Evolutionary conservation across 129 eudicot genomes (phyloP), one percentile per base, ranked within the genome.

Genomic region (Silybum marianum): DNA sequence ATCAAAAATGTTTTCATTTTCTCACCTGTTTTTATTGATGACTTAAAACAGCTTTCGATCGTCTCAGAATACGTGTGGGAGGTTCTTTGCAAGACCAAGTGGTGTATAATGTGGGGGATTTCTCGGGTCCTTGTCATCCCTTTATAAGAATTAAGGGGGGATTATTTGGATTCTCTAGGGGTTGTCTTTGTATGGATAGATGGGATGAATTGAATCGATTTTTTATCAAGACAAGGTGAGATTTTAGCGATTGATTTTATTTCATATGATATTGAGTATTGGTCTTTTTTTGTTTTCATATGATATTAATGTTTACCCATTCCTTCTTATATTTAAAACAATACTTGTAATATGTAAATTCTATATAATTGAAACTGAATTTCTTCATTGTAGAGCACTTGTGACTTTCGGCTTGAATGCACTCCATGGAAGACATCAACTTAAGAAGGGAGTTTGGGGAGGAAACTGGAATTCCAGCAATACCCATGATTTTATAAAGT

Each of bases 31-130:
- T 54, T 74, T 28, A 14, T 62, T 75, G 7, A 72, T 60, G 80
- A 69, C 11, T 62, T 68, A 58, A 28, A 78, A 82, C 86, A 93
- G 99, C 98, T 62, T 93, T 96, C 40, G 86, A 80, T 58, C 85
- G 46, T 80, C 81, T 93, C 78, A 89, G 98, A 81, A 72, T 95
- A 81, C 86, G 99, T 70, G 80, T 92, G 1, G 99, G 99, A 77
- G 99, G 99, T 81, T 96, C 99, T 7, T 81, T 93, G 80, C 98
- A 96, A 90, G 98, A 96, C 84, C 99, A 84, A 93, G 91, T 93
- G 25, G 74, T 75, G 34, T 96, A 96, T 73, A 46, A 83, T 68
- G 90, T 96, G 6, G 93, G 93, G 16, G 85, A 82, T 74, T 73
- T 77, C 23, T 69, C 73, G 22, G 81, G 82, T 58, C 84, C 88